These are phyloP conservation scores for Austroboletus sp. DNA, from an alignment of 1,284 basidiomycete species.

Conservation along the genomic window DNA sequence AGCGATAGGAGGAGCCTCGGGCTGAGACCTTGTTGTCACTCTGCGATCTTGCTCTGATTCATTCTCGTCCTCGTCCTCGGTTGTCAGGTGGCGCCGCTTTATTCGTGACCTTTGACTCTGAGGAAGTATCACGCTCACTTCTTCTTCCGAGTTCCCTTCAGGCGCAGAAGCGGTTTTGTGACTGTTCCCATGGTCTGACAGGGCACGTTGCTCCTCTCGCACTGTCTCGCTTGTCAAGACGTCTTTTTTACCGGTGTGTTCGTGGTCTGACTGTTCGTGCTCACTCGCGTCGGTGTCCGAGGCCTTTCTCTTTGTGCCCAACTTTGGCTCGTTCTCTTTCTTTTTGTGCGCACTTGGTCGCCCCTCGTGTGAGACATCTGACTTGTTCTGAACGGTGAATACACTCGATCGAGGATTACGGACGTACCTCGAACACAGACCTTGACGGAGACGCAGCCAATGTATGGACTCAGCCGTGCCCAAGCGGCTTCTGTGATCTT, in stretches of 20 bases:
- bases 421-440: slow-evolving; percentile 5
- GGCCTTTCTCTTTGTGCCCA: neutral
- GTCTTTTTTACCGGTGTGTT: neutral
- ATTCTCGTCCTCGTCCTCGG: slow-evolving; percentile 11
- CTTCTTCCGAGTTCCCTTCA: slow-evolving; percentile 2
- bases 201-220: neutral
- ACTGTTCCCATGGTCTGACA: slow-evolving; percentile 6
- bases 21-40: neutral
- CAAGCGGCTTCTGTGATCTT: slow-evolving; percentile 21
- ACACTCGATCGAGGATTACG: too few species aligned
- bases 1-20: neutral
- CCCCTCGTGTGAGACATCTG: neutral
- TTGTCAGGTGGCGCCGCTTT: slow-evolving; percentile 6
- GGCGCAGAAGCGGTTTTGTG: neutral
- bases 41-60: slow-evolving; percentile 5
- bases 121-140: neutral
- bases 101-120: slow-evolving; percentile 5
- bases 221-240: neutral
- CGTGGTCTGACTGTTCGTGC: neutral
- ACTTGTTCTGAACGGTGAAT: neutral
- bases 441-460: slow-evolving; percentile 23
- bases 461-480: slow-evolving; percentile 15
- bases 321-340: neutral
- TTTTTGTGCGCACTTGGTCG: neutral
- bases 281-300: neutral